Evolutionary conservation across 768 basidiomycete species (phyloP).

Genomic region (Termitomyces sp.): DNA sequence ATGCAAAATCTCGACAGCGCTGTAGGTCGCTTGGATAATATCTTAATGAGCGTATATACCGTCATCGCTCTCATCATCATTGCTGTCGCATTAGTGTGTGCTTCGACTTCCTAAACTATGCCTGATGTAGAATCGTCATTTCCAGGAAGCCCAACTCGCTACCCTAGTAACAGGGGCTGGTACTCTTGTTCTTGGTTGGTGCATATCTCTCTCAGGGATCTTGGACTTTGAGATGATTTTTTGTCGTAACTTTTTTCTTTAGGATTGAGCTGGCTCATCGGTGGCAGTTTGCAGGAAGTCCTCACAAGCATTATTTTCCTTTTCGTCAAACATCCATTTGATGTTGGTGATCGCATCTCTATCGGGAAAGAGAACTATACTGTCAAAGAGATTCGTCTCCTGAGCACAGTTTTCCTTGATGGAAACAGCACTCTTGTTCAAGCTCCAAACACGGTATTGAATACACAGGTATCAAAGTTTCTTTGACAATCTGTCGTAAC

Average conservation of each 20-base stretch:
- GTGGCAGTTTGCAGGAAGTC: conserved; percentile 74
- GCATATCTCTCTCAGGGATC: background rate
- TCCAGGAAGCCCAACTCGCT: conserved; percentile 66
- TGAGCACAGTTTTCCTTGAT: conserved; percentile 74
- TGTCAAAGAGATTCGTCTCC: conserved; percentile 84
- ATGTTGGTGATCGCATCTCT: conserved; percentile 73
- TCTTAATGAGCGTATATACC: conserved; percentile 78
- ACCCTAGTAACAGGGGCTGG: conserved; percentile 78
- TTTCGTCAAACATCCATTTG: conserved; percentile 83
- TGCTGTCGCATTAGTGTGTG: conserved; percentile 68
- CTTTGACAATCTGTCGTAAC: background rate
- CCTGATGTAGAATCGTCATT: conserved; percentile 1
- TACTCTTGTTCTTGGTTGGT: conserved; percentile 45
- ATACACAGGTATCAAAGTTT: conserved; percentile 37
- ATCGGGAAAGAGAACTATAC: conserved; percentile 57
- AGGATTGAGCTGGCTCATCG: conserved; percentile 87
- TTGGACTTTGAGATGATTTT: background rate
- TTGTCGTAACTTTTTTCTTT: background rate
- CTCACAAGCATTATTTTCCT: conserved; percentile 87
- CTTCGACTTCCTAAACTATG: background rate
- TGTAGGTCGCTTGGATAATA: conserved; percentile 81
- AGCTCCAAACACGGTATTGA: conserved; percentile 64
- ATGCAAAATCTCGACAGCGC: conserved; percentile 92
- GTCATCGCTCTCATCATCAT: conserved; percentile 74
- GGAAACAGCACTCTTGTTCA: conserved; percentile 58